Conservation (phyloP, 768 basidiomycete species). For the Russula abietina region DNA sequence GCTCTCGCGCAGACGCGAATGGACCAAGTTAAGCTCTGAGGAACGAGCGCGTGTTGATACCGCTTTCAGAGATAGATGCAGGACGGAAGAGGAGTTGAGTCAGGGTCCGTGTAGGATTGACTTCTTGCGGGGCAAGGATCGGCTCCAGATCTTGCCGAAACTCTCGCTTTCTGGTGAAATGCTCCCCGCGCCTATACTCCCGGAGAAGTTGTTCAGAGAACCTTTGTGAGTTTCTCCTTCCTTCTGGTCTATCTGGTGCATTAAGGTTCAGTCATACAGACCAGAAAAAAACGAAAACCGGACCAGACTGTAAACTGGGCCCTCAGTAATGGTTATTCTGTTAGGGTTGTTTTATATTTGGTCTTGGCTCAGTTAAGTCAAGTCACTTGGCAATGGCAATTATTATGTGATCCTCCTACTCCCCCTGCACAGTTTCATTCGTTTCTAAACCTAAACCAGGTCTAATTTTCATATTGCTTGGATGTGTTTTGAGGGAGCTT, state of each 20-base stretch:
- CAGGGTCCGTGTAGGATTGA: slow-evolving; percentile 18
- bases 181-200: neutral
- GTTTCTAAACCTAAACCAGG: too few species aligned
- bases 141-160: slow-evolving; percentile 14
- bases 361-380: too few species aligned
- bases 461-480: too few species aligned
- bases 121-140: slow-evolving; percentile 11
- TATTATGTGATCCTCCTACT: too few species aligned
- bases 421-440: too few species aligned
- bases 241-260: neutral
- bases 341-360: too few species aligned
- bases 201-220: neutral
- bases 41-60: slow-evolving; percentile 1
- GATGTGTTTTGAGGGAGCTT: too few species aligned
- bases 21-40: slow-evolving; percentile 4
- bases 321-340: too few species aligned
- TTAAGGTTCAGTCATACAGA: too few species aligned
- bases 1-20: slow-evolving; percentile 17
- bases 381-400: too few species aligned
- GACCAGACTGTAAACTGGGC: too few species aligned
- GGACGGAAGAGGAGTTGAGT: slow-evolving; percentile 12
- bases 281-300: too few species aligned
- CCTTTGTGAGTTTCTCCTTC: slow-evolving; percentile 4
- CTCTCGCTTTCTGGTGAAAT: slow-evolving; percentile 9
- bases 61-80: slow-evolving; percentile 14